Percentiles rank a stretch among this genome's conserved stretches.
Evolutionary conservation across 2,329 filamentous ascomycete genomes (phyloP).

Genomic region (Colletotrichum cuscutae): DNA sequence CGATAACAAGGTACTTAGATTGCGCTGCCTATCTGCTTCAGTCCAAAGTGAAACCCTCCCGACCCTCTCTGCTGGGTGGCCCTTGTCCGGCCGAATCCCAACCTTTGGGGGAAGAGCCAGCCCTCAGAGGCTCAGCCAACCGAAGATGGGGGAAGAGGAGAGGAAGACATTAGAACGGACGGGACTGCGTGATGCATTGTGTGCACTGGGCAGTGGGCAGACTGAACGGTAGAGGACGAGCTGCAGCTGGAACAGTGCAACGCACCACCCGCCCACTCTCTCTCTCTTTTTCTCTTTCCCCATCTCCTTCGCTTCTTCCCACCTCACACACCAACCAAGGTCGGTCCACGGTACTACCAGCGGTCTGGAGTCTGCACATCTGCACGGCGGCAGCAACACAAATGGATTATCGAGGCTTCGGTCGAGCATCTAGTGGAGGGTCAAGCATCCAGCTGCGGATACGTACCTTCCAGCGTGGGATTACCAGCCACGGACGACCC

Average conservation of each 20-base stretch:
- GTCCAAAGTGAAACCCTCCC: constrained; percentile 25
- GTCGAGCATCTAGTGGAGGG: background rate
- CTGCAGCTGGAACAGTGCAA: constrained; percentile 12
- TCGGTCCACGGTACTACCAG: no score
- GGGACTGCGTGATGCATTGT: background rate
- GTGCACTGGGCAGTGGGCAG: constrained; percentile 1
- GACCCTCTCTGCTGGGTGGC: constrained; percentile 24
- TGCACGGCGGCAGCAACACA: constrained; percentile 2
- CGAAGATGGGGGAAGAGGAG: background rate
- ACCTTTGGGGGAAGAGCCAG: constrained; percentile 10
- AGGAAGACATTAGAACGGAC: constrained; percentile 18
- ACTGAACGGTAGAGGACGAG: background rate
- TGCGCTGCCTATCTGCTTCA: constrained; percentile 10
- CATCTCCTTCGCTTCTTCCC: background rate
- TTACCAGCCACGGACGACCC: constrained; percentile 1
- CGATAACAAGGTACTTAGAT: no score
- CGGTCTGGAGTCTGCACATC: background rate
- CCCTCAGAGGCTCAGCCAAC: background rate
- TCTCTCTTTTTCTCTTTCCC: background rate
- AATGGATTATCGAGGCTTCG: background rate
- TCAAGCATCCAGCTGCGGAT: no score
- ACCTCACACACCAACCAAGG: background rate
- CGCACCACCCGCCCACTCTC: background rate
- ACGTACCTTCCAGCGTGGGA: constrained; percentile 3
- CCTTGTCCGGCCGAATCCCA: constrained; percentile 23